These are phyloP conservation scores for Panicum miliaceum DNA, from an alignment of 176 grass and related monocot genomes.

Conservation along the genomic window DNA sequence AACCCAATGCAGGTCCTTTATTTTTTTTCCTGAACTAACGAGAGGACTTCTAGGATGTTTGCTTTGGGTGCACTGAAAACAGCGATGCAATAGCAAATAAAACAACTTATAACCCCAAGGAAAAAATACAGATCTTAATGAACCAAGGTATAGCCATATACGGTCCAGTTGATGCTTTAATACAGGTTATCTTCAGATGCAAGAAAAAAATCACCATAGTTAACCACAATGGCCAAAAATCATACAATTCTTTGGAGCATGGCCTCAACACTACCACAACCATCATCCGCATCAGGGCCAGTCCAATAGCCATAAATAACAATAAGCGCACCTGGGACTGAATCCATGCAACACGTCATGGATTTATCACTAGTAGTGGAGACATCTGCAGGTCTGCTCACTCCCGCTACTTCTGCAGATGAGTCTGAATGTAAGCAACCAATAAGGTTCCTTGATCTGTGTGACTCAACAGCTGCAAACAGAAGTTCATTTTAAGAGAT, in stretches of 20 bases:
- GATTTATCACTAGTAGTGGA: neutral
- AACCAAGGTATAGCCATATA: neutral
- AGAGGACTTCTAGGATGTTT: no score
- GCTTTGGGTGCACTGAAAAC: no score
- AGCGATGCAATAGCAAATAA: no score
- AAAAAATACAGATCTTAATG: neutral
- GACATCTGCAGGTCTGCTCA: slow-evolving; percentile 9
- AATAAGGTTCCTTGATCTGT: neutral
- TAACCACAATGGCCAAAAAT: slow-evolving; percentile 3
- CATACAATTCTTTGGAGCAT: slow-evolving; percentile 34
- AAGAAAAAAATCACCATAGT: neutral
- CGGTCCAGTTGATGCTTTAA: neutral
- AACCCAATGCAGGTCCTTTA: neutral
- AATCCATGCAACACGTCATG: neutral
- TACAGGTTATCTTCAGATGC: neutral
- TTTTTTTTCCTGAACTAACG: no score
- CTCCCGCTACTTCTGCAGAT: neutral
- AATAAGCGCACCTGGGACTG: neutral
- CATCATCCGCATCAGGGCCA: slow-evolving; percentile 66
- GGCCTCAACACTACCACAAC: slow-evolving; percentile 59
- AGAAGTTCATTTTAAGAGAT: neutral
- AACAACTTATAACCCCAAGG: neutral
- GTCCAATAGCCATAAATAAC: slow-evolving; percentile 63
- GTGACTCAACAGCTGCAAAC: neutral
- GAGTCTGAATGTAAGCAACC: neutral